A percentile compares a stretch with the other conserved stretches of the same genome.
Conservation (phyloP, 345 rosid genomes). For the Sisymbrium altissimum region DNA sequence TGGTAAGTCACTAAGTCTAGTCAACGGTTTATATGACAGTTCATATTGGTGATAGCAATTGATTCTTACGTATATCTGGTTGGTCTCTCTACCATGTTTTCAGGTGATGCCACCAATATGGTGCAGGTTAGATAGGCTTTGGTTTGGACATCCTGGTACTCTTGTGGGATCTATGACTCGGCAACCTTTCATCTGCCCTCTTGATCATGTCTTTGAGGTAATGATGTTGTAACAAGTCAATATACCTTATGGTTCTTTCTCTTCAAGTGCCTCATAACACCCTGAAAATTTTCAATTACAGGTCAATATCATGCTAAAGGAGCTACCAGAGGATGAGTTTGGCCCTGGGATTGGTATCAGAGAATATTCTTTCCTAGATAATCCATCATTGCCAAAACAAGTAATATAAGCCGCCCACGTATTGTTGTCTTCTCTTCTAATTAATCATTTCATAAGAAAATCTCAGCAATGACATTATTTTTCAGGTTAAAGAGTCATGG, state of each 20-base stretch:
- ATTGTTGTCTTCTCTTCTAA: background rate
- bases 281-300: slow-evolving; percentile 31
- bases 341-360: slow-evolving; percentile 76
- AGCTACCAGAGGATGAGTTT: slow-evolving; percentile 71
- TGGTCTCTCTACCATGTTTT: slow-evolving; percentile 19
- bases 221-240: background rate
- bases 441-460: background rate
- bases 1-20: slow-evolving; percentile 84
- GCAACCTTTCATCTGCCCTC: slow-evolving; percentile 94
- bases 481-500: slow-evolving; percentile 91
- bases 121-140: slow-evolving; percentile 97
- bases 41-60: background rate
- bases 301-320: slow-evolving; percentile 79
- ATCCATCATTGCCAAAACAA: slow-evolving; percentile 73
- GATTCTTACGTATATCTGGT: slow-evolving; percentile 9
- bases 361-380: slow-evolving; percentile 82
- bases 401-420: slow-evolving; percentile 32
- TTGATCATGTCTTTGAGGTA: slow-evolving; percentile 99
- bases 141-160: slow-evolving; percentile 98
- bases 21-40: slow-evolving; percentile 3
- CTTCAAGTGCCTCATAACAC: slow-evolving; percentile 2
- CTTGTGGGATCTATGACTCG: slow-evolving; percentile 84
- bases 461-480: background rate
- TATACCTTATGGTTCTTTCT: slow-evolving; percentile 1
- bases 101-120: slow-evolving; percentile 98